Percentiles rank a stretch among this genome's conserved stretches.
Conservation (phyloP, 345 rosid species). For the Hevea brasiliensis region DNA sequence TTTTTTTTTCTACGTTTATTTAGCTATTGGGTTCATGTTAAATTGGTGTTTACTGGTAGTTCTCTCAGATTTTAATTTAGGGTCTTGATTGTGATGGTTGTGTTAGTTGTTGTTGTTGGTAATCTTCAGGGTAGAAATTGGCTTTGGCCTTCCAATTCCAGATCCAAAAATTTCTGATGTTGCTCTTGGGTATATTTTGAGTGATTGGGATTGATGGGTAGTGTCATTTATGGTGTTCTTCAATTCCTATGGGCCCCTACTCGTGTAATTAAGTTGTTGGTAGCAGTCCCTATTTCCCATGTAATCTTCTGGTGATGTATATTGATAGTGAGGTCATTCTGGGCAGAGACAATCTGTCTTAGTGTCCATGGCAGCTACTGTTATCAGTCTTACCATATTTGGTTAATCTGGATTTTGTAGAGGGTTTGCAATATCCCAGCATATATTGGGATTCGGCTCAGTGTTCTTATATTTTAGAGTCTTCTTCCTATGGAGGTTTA, state of each 20-base stretch:
- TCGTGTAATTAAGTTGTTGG: conserved; percentile 31
- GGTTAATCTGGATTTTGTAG: conserved; percentile 26
- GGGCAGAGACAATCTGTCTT: conserved; percentile 9
- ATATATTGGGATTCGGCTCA: conserved; percentile 21
- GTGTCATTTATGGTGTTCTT: conserved; percentile 22
- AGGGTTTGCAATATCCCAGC: conserved; percentile 24
- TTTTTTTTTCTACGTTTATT: conserved; percentile 13
- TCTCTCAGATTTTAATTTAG: conserved; percentile 28
- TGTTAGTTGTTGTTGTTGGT: conserved; percentile 16
- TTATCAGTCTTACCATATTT: conserved; percentile 7
- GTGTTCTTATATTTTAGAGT: conserved; percentile 19
- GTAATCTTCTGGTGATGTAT: conserved; percentile 25
- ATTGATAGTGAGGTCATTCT: conserved; percentile 28
- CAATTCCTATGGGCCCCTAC: conserved; percentile 27
- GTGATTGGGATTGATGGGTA: conserved; percentile 22
- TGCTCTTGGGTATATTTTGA: conserved; percentile 8
- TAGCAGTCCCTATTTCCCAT: conserved; percentile 28
- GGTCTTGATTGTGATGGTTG: conserved; percentile 20
- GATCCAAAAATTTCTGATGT: conserved; percentile 19
- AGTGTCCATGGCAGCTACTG: conserved; percentile 20
- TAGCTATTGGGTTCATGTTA: conserved; percentile 26
- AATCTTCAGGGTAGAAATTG: conserved; percentile 24
- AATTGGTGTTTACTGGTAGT: conserved; percentile 29
- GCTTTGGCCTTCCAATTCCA: conserved; percentile 18
- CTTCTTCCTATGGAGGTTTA: conserved; percentile 26